Evolutionary conservation across 2,329 filamentous ascomycete genomes (phyloP), one percentile per base, ranked within the genome.

Genomic region (Penicillium sp.): DNA sequence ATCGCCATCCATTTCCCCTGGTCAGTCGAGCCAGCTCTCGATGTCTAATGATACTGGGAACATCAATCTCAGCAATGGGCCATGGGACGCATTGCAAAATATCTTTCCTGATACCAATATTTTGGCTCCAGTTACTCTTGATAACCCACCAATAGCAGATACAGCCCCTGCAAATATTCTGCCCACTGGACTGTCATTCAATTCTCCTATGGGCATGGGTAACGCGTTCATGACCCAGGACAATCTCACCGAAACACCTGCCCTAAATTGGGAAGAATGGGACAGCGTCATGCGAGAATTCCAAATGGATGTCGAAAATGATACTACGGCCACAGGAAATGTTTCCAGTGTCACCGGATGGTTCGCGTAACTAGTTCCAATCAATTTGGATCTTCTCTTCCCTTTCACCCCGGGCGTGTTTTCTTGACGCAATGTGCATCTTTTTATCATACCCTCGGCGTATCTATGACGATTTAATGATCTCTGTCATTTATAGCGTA

Each of bases 251-350:
- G 61, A 62, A 3, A n/a, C 49, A 4, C 21, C 57, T 6, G 61
- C 62, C 6, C 57, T 71, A 29, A 68, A 64, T 43, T 74, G 72
- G 71, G 68, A 71, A 35, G 70, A 74, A 26, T 74, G 73, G 68
- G 72, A 74, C 50, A 66, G 71, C 49, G 72, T 75, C n/a, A 69
- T 75, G 68, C 72, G 72, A 14, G 73, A 75, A 39, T 75, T 75
- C 53, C 73, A 75, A 46, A 63, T 67, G 60, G 73, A 75, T 47
- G 58, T 75, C 37, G 68, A 71, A 31, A 67, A 69, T 33, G 64
- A 67, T 1, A 61, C 67, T 42, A 44, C 60, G 7, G 26, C 51
- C 3, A 14, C 60, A 33, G 49, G 55, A 53, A 50, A 64, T 59
- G 58, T 65, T 52, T 55, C 52, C 19, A 65, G 71, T 53, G 57